Evolutionary conservation across 108 stramenopile species (phyloP), one percentile per base, ranked within the genome.

Genomic region (Craspedostauros australis): DNA sequence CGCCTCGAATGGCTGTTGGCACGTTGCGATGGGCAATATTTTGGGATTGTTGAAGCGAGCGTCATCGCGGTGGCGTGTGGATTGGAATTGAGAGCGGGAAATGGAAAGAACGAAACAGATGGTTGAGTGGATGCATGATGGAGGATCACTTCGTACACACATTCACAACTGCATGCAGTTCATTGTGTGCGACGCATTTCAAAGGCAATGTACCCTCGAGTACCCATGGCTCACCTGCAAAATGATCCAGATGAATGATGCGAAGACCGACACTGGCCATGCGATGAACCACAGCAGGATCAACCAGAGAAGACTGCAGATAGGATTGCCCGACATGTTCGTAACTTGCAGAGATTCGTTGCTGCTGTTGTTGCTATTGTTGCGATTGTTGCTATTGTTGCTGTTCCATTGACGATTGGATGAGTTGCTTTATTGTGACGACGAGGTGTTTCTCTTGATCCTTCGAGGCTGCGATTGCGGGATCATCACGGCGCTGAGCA

Each of bases 241-340:
- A 32, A 89, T 15, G 20, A 89, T 57, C 82, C 82, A 70, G 40
- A 85, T 46, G 18, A 50, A 62, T 20, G 63, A 48, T 36, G 71
- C 71, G 27, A 77, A 53, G 8, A 39, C 53, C 29, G 88, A 69
- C 38, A 91, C 50, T 8, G 88, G 88, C 88, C 88, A 91, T 5
- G 88, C 88, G 22, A 91, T 42, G 47, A 72, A 74, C 50, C 84
- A 46, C 27, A 84, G 75, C 18, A 88, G 66, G 29, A 66, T 62
- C 16, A 80, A 33, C 80, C 66, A 68, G 43, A 42, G 53, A 16
- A 68, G 49, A 31, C 58, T 51, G 58, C 60, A 68, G 38, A 48
- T 43, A 14, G 57, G 57, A 48, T 68, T 68, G 53, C 66, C 58
- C 12, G 37, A 36, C 53, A 46, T 55, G 29, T n/a, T n/a, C n/a